Percentiles rank a stretch among this genome's conserved stretches.
Conservation (phyloP, 2,329 filamentous ascomycete species). For the Lachnellula hyalina region DNA sequence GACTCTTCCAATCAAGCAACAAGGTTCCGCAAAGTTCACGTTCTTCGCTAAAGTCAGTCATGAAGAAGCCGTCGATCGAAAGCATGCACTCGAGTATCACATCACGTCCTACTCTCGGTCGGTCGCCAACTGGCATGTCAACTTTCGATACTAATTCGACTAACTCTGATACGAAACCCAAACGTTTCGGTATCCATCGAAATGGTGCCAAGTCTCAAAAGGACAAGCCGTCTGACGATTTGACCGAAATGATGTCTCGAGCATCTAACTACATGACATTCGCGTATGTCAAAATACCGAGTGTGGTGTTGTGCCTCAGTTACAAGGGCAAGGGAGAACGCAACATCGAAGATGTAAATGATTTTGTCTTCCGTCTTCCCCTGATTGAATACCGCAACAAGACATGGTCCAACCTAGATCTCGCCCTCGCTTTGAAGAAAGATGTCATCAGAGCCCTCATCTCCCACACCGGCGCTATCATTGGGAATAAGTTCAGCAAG, state of each 20-base stretch:
- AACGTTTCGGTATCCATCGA: conserved; percentile 49
- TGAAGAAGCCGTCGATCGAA: conserved; percentile 30
- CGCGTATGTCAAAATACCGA: conserved; percentile 89
- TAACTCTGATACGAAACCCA: conserved; percentile 31
- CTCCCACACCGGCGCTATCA: conserved; percentile 90
- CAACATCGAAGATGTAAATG: conserved; percentile 93
- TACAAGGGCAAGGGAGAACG: conserved; percentile 96
- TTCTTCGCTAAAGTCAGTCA: conserved; percentile 18
- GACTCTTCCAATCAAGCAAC: conserved; percentile 38
- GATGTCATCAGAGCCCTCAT: conserved; percentile 92
- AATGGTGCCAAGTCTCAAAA: conserved; percentile 47
- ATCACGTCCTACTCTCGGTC: conserved; percentile 23
- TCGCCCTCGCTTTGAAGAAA: conserved; percentile 88
- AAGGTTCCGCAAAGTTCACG: conserved; percentile 22
- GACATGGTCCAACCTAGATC: conserved; percentile 96
- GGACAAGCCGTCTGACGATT: conserved; percentile 72
- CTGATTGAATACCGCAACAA: conserved; percentile 97
- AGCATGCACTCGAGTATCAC: conserved; percentile 24
- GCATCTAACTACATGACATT: conserved; percentile 98
- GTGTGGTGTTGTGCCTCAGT: conserved; percentile 89
- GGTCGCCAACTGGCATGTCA: conserved; percentile 22
- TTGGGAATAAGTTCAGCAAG: conserved; percentile 93
- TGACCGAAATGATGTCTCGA: conserved; percentile 93
- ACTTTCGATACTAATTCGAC: conserved; percentile 21
- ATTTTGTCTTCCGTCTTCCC: conserved; percentile 94